Conservation (phyloP, 73 alveolate species). For the Blepharisma japonicum region DNA sequence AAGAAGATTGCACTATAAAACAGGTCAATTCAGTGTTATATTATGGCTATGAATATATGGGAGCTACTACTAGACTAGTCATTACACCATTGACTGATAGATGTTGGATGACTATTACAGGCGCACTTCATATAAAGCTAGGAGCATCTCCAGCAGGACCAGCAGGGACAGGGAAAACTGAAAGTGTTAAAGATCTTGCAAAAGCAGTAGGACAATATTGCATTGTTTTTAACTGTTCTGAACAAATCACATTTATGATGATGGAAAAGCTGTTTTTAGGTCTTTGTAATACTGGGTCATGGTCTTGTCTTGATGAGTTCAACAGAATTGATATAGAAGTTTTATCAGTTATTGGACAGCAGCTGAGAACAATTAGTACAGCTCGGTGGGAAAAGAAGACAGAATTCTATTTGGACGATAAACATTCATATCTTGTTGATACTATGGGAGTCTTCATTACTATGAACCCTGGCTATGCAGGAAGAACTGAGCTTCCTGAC, state of each 20-base stretch:
- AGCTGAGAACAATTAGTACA: conserved; percentile 43
- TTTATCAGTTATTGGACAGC: conserved; percentile 96
- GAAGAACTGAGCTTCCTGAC: conserved; percentile 99
- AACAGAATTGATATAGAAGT: conserved; percentile 99
- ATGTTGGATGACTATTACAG: conserved; percentile 99
- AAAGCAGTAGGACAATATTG: conserved; percentile 98
- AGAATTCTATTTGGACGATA: conserved; percentile 53
- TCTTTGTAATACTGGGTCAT: conserved; percentile 86
- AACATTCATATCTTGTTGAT: conserved; percentile 61
- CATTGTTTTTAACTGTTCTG: conserved; percentile 99
- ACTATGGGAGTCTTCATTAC: conserved; percentile 98
- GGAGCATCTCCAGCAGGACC: conserved; percentile 99
- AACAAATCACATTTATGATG: conserved; percentile 98
- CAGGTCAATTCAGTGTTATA: conserved; percentile 71
- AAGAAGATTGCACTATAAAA: conserved; percentile 62
- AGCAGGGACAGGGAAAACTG: conserved; percentile 99
- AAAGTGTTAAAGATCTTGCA: conserved; percentile 98
- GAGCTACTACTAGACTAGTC: conserved; percentile 95
- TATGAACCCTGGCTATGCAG: conserved; percentile 99
- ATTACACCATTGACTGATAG: conserved; percentile 98
- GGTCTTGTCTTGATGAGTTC: conserved; percentile 99
- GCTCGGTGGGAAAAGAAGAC: conserved; percentile 53
- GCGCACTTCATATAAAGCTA: conserved; percentile 97
- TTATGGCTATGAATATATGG: conserved; percentile 98
- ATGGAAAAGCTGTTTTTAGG: conserved; percentile 98